Evolutionary conservation across 495 filamentous ascomycete species (phyloP).

Genomic region (Rhizodiscina lignyota): DNA sequence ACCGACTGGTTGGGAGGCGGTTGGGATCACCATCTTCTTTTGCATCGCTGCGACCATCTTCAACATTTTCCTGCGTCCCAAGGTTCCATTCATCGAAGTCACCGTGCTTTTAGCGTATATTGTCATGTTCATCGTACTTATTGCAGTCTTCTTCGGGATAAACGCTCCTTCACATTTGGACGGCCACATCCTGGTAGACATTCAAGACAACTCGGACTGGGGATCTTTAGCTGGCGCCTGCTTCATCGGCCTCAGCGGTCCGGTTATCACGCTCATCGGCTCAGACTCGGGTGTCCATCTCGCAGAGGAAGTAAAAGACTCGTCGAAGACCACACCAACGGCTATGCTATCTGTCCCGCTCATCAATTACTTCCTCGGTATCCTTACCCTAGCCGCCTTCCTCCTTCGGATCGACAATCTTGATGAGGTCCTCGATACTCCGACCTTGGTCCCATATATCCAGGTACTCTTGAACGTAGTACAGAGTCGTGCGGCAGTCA

Average conservation of each 20-base stretch:
- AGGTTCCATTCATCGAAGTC: slow-evolving; percentile 18
- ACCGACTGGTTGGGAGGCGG: slow-evolving; percentile 15
- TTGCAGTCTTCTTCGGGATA: too few relatives aligned
- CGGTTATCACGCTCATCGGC: slow-evolving; percentile 24
- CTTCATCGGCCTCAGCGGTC: not conserved
- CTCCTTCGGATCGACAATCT: slow-evolving; percentile 36
- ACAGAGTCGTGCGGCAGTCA: slow-evolving; percentile 25
- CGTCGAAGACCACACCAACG: slow-evolving; percentile 7
- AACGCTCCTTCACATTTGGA: too few relatives aligned
- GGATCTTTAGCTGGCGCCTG: not conserved
- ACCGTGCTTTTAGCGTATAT: slow-evolving; percentile 17
- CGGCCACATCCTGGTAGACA: not conserved
- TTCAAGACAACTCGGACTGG: not conserved
- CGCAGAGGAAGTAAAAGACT: slow-evolving; percentile 37
- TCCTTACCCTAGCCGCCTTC: slow-evolving; percentile 34
- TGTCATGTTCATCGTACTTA: slow-evolving; percentile 16
- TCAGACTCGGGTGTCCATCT: slow-evolving; percentile 42
- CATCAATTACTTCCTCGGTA: slow-evolving; percentile 33
- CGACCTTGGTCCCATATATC: slow-evolving; percentile 35
- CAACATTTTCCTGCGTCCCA: slow-evolving; percentile 16
- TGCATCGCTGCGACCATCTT: slow-evolving; percentile 11
- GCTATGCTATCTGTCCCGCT: slow-evolving; percentile 1
- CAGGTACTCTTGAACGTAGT: slow-evolving; percentile 37
- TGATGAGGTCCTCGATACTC: slow-evolving; percentile 11
- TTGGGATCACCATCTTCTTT: slow-evolving; percentile 13